Percentiles rank a stretch among this genome's conserved stretches.
Conservation (phyloP, 208 protist species). For the Leishmania turanica region DNA sequence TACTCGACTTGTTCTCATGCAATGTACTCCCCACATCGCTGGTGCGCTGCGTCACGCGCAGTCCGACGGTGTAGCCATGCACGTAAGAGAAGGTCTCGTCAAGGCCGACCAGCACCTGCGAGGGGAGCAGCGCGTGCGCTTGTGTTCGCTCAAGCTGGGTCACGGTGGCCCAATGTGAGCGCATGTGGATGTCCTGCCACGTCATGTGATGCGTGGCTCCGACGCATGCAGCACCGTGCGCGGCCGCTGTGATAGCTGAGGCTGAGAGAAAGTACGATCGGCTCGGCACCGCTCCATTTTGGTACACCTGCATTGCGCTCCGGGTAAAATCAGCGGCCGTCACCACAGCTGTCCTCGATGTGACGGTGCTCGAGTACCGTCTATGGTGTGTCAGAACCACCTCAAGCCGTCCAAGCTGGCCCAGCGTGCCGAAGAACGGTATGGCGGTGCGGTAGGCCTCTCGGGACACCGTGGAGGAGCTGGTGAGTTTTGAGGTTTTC, state of each 20-base stretch:
- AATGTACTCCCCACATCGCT: not conserved
- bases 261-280: constrained; percentile 53
- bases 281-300: constrained; percentile 28
- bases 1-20: not conserved
- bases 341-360: not conserved
- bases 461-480: not conserved
- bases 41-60: constrained; percentile 2
- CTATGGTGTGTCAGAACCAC: constrained; percentile 25
- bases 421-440: constrained; percentile 55
- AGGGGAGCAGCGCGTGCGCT: constrained; percentile 38
- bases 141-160: constrained; percentile 43
- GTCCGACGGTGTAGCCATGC: constrained; percentile 59
- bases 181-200: constrained; percentile 71
- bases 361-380: constrained; percentile 27
- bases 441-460: constrained; percentile 33
- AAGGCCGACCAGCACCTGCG: constrained; percentile 58
- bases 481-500: not conserved
- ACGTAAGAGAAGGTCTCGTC: constrained; percentile 77
- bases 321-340: not conserved
- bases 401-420: constrained; percentile 38
- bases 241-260: constrained; percentile 36
- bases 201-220: constrained; percentile 57
- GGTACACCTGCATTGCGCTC: constrained; percentile 26
- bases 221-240: constrained; percentile 38
- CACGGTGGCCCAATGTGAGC: constrained; percentile 34